phyloP scores from a whole-genome alignment of 23 red algal species.

The Gracilaria domingensis region DNA sequence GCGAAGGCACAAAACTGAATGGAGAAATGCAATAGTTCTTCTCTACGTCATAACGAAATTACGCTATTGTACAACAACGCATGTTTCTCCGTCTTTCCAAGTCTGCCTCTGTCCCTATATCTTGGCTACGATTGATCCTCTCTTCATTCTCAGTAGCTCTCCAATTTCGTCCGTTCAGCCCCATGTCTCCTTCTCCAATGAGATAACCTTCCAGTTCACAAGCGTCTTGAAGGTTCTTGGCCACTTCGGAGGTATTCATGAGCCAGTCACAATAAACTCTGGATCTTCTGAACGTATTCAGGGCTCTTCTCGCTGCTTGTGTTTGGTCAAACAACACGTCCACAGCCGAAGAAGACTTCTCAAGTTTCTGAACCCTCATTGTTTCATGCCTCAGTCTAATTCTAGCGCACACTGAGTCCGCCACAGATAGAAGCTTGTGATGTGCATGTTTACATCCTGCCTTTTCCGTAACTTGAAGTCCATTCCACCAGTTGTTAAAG shows the following conservation, averaged over 20 bases:
- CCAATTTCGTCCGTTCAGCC: neutral
- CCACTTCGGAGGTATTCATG: slow-evolving; percentile 3
- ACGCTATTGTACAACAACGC: neutral
- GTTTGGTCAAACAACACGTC: slow-evolving; percentile 2
- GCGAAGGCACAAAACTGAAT: no score
- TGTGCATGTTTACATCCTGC: slow-evolving; percentile 26
- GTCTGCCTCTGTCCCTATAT: neutral
- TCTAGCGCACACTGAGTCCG: slow-evolving; percentile 8
- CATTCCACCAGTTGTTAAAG: slow-evolving; percentile 5
- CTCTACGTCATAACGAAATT: neutral
- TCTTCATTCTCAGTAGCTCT: neutral
- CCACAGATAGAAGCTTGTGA: slow-evolving; percentile 12
- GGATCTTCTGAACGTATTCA: slow-evolving; percentile 2
- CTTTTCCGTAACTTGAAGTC: neutral
- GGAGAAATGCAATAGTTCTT: no score
- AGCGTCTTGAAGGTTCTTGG: slow-evolving; percentile 6
- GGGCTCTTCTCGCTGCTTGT: neutral
- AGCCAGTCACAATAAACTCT: slow-evolving; percentile 21
- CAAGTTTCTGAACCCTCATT: neutral
- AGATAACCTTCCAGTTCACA: neutral
- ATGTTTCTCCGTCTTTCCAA: neutral
- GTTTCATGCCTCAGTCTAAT: slow-evolving; percentile 4
- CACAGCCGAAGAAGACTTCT: neutral
- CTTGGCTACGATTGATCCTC: neutral
- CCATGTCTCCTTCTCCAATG: slow-evolving; percentile 21